A percentile compares a stretch with the other conserved stretches of the same genome.
Conservation (phyloP, 208 protist genomes). For the Porcisia deanei region DNA sequence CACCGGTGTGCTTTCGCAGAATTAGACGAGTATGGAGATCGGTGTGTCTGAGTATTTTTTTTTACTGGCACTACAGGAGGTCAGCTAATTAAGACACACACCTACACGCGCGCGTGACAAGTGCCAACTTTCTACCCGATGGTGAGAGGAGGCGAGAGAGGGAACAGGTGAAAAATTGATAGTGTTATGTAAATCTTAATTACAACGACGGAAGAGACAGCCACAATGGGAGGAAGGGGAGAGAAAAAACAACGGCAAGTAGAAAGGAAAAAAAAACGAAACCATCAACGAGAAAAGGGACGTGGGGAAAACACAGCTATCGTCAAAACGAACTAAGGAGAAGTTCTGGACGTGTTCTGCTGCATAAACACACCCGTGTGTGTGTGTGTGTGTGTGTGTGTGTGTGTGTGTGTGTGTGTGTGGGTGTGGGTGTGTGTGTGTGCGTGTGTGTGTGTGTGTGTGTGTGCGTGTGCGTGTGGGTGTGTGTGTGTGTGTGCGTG, state of each 20-base stretch:
- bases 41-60: not conserved
- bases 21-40: not conserved
- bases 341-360: conserved; percentile 3
- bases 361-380: not conserved
- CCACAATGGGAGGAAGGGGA: not conserved
- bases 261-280: no score
- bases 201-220: not conserved
- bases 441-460: no score
- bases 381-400: no score
- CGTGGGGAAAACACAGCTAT: not conserved
- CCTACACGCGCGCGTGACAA: not conserved
- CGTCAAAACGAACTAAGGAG: conserved; percentile 12
- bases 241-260: no score
- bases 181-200: not conserved
- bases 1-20: not conserved
- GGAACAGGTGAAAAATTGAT: not conserved
- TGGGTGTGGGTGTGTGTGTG: no score
- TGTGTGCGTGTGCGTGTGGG: no score
- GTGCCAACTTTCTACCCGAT: not conserved
- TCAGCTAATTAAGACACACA: not conserved
- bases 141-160: not conserved
- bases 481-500: no score
- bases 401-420: no score
- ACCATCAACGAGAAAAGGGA: no score
- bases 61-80: not conserved